Evolutionary conservation across 2,329 filamentous ascomycete species (phyloP), one percentile per base, ranked within the genome.

Genomic region (Aureobasidium zeae): DNA sequence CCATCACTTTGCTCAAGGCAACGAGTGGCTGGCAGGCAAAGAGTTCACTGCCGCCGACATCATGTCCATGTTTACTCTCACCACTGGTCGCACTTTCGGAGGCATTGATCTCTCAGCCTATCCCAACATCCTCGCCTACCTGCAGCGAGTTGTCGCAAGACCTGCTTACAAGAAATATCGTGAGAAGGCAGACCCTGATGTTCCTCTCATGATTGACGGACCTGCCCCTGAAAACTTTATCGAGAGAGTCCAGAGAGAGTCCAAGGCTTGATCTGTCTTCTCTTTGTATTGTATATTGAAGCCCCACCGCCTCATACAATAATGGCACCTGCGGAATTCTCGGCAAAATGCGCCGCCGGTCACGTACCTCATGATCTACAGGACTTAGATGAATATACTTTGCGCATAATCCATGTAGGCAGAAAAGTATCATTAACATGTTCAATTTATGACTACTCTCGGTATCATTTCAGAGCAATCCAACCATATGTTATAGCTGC

Each of bases 11-110:
- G 51, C 50, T 3, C 48, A 59, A 1, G 36, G 29, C 8, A 70
- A 65, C 25, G 55, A 63, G 6, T 84, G 71, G 66, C 60, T 84
- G 16, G 77, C 74, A 0, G 81, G 79, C 2, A 61, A 69, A 0
- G 66, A 77, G 38, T 75, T 84, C 46, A 81, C 76, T 0, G 76
- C 67, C 1, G 80, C 80, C 1, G 81, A 85, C 58, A 64, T 81
- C 28, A 81, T 83, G 76, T 63, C 62, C 4, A 67, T 79, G 0
- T 81, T 73, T 53, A 64, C 67, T 11, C 60, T 83, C 24, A 80
- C 77, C 1, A 83, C 77, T 2, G 70, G 76, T 67, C 65, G 79
- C 12, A 63, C 65, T 36, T 80, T 75, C 50, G 58, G 59, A 17
- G 64, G 66, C 1, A 25, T 52, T 21, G 51, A 51, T 17, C 33